Evolutionary conservation across 345 rosid species (phyloP).

Genomic region (Aethionema arabicum): DNA sequence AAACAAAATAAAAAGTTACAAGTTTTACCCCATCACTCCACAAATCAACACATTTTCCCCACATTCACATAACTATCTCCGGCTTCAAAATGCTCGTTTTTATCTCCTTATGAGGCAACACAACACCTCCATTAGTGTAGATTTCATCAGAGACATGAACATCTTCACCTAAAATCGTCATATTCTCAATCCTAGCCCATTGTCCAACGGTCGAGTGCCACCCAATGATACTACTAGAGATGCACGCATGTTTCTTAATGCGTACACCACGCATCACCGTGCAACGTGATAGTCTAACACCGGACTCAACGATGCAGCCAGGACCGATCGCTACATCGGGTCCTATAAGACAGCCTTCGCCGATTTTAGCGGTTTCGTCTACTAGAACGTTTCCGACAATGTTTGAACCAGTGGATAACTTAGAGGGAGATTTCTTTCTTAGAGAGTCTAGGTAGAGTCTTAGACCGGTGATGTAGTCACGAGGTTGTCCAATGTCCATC

Average conservation of each 20-base stretch:
- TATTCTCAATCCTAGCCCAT: conserved; percentile 97
- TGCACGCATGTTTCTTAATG: conserved; percentile 91
- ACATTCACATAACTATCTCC: conserved; percentile 90
- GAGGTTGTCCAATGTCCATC: conserved; percentile 99
- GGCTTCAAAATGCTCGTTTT: conserved; percentile 97
- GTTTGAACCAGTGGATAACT: conserved; percentile 58
- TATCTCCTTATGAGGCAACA: conserved; percentile 95
- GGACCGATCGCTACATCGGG: conserved; percentile 98
- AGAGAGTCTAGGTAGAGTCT: conserved; percentile 95
- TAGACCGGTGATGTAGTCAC: conserved; percentile 88
- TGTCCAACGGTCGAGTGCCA: conserved; percentile 98
- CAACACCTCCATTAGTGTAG: conserved; percentile 97
- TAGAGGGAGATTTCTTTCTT: conserved; percentile 65
- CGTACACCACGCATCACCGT: conserved; percentile 96
- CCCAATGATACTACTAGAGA: conserved; percentile 91
- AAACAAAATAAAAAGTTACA: not conserved
- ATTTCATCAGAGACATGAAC: conserved; percentile 94
- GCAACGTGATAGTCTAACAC: conserved; percentile 95
- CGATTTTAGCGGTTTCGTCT: conserved; percentile 83
- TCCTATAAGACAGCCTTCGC: conserved; percentile 95
- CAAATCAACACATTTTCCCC: conserved; percentile 15
- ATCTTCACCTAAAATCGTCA: conserved; percentile 97
- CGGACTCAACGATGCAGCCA: conserved; percentile 85
- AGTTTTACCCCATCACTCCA: conserved; percentile 1
- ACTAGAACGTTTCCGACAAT: conserved; percentile 85